A percentile compares a stretch with the other conserved stretches of the same genome.
phyloP scores from a whole-genome alignment of 2,329 filamentous ascomycete species.

The Nakataea oryzae region DNA sequence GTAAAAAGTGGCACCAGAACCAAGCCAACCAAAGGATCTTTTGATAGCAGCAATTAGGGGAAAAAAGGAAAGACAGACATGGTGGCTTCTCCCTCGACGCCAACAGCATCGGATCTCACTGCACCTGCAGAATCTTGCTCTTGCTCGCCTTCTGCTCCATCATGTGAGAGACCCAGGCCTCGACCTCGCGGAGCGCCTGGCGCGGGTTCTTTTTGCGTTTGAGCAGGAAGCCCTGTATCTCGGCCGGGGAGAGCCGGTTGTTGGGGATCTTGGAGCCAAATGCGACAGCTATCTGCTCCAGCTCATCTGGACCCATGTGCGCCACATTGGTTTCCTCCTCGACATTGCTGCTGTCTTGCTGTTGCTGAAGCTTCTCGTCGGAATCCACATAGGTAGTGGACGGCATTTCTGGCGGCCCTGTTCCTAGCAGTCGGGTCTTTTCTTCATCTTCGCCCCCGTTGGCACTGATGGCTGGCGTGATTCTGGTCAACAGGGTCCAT shows the following conservation, averaged over 20 bases:
- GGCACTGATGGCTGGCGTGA: neutral
- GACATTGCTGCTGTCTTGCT: neutral
- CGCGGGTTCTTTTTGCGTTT: conserved; percentile 50
- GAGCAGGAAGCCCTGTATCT: conserved; percentile 55
- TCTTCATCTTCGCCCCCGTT: neutral
- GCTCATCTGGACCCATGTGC: conserved; percentile 24
- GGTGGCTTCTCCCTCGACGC: neutral
- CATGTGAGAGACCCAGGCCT: conserved; percentile 41
- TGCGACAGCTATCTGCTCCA: conserved; percentile 30
- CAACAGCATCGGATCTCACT: conserved; percentile 19
- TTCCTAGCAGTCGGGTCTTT: too few species aligned
- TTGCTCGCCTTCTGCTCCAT: conserved; percentile 37
- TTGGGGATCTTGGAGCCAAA: conserved; percentile 45
- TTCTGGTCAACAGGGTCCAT: neutral
- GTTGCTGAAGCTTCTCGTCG: conserved; percentile 6
- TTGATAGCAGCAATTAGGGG: neutral
- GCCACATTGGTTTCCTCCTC: conserved; percentile 13
- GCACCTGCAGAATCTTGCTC: conserved; percentile 36
- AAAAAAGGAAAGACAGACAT: neutral
- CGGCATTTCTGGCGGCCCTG: neutral
- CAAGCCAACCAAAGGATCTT: neutral
- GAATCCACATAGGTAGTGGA: neutral
- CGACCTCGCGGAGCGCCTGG: conserved; percentile 41
- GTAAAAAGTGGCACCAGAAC: too few species aligned
- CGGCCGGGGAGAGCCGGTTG: conserved; percentile 44